These are phyloP conservation scores for Aspergillus biplanus DNA, from an alignment of 495 filamentous ascomycete species.

Conservation along the genomic window DNA sequence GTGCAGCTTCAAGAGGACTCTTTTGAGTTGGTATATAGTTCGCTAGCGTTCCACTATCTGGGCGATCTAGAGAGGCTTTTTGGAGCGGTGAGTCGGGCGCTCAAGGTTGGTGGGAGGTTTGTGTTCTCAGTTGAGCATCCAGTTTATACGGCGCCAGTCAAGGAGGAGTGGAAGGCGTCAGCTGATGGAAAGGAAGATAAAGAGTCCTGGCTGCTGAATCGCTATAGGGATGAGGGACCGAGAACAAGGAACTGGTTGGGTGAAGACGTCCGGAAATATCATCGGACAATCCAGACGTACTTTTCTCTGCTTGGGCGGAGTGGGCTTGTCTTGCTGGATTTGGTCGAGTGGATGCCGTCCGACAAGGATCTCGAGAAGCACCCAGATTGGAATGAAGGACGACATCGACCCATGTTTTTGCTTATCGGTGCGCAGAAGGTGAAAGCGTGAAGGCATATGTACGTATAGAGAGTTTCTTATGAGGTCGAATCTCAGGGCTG, in stretches of 20 bases:
- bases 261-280: constrained; percentile 29
- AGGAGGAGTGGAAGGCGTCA: constrained; percentile 16
- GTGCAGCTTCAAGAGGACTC: not conserved
- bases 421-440: constrained; percentile 19
- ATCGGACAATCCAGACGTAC: constrained; percentile 32
- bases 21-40: constrained; percentile 31
- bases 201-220: constrained; percentile 28
- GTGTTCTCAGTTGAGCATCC: constrained; percentile 32
- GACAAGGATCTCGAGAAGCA: constrained; percentile 19
- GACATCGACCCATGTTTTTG: constrained; percentile 31
- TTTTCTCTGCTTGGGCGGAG: constrained; percentile 24
- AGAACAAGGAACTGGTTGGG: constrained; percentile 30
- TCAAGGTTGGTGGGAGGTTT: constrained; percentile 17
- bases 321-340: constrained; percentile 26
- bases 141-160: constrained; percentile 25
- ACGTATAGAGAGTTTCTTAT: too few species aligned
- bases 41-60: constrained; percentile 25
- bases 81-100: constrained; percentile 11
- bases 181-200: constrained; percentile 2
- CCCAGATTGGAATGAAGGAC: constrained; percentile 24
- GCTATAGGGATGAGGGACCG: constrained; percentile 28
- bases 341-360: constrained; percentile 29
- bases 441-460: too few species aligned
- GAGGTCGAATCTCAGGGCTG: too few species aligned
- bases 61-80: constrained; percentile 22